phyloP scores from a whole-genome alignment of 495 filamentous ascomycete species.

The Schizothecium vesticola region DNA sequence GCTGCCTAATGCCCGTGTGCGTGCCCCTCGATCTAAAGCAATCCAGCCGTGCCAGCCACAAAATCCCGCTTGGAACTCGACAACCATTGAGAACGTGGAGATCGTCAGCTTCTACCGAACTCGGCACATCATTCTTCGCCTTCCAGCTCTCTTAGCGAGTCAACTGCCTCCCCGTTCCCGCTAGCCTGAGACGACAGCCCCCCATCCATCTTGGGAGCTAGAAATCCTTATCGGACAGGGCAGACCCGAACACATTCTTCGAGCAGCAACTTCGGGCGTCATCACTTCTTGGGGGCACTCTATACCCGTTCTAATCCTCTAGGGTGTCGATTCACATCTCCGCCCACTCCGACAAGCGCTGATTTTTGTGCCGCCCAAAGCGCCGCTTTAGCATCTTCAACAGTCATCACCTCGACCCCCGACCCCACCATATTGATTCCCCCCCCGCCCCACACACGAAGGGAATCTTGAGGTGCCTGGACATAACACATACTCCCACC shows the following conservation, averaged over 20 bases:
- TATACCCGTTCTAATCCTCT: neutral
- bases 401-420: neutral
- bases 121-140: neutral
- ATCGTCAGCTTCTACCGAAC: neutral
- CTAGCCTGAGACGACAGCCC: neutral
- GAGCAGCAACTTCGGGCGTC: neutral
- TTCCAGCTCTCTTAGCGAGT: neutral
- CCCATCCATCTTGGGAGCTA: neutral
- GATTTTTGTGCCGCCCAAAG: neutral
- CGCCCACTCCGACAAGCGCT: neutral
- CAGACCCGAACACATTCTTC: neutral
- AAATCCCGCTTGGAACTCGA: slow-evolving; percentile 7
- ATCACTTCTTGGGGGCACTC: neutral
- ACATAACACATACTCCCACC: neutral
- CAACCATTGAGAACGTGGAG: neutral
- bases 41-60: neutral
- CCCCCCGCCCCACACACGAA: neutral
- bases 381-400: neutral
- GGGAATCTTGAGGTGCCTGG: neutral
- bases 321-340: neutral
- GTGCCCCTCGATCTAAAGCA: slow-evolving; percentile 5
- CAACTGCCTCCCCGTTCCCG: neutral
- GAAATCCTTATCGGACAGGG: neutral
- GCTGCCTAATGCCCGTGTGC: neutral
- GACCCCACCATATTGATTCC: neutral